These are phyloP conservation scores for Turritis glabra DNA, from an alignment of 345 rosid species.

Conservation along the genomic window DNA sequence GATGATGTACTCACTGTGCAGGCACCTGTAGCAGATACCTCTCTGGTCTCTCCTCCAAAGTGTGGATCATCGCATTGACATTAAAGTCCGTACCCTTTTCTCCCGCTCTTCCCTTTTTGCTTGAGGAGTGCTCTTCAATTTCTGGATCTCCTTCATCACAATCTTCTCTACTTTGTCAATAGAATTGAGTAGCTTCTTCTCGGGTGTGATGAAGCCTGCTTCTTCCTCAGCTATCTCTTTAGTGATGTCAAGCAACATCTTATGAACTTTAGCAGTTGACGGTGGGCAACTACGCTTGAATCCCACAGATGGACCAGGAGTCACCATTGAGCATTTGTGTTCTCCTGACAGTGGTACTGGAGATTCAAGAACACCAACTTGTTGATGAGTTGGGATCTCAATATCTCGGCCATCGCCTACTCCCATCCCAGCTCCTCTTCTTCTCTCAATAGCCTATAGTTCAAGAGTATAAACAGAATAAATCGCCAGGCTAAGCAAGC, in stretches of 20 bases:
- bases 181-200: slow-evolving; percentile 77
- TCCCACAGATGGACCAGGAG: slow-evolving; percentile 52
- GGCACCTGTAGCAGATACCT: neutral
- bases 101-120: slow-evolving; percentile 70
- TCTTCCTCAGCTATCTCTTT: slow-evolving; percentile 41
- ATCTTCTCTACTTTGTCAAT: slow-evolving; percentile 77
- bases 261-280: slow-evolving; percentile 52
- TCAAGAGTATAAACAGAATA: neutral
- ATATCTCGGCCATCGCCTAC: slow-evolving; percentile 48
- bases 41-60: neutral
- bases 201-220: slow-evolving; percentile 74
- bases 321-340: slow-evolving; percentile 32
- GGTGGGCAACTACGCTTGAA: slow-evolving; percentile 46
- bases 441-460: slow-evolving; percentile 73
- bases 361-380: slow-evolving; percentile 40
- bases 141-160: slow-evolving; percentile 71
- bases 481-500: slow-evolving; percentile 14
- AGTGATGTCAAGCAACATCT: slow-evolving; percentile 55
- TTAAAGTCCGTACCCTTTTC: slow-evolving; percentile 60
- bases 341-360: slow-evolving; percentile 45
- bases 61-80: slow-evolving; percentile 67
- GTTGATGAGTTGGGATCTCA: slow-evolving; percentile 45
- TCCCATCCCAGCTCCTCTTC: slow-evolving; percentile 56
- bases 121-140: slow-evolving; percentile 64
- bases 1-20: slow-evolving; percentile 35